Conservation (phyloP, 2,329 filamentous ascomycete genomes). For the Colletotrichum graminicola region DNA sequence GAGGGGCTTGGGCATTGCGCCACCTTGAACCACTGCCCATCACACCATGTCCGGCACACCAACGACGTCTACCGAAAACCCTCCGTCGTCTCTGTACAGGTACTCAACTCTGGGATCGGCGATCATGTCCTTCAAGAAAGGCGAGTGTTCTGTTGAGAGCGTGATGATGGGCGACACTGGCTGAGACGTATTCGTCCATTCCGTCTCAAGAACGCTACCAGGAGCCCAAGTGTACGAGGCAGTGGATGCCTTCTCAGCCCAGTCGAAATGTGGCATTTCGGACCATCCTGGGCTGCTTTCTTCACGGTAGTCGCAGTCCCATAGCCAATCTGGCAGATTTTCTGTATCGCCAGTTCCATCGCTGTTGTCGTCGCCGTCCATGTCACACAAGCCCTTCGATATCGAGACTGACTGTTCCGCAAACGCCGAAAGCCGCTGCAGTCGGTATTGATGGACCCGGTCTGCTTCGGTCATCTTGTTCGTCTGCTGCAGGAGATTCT, state of each 20-base stretch:
- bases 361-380: slow-evolving; percentile 30
- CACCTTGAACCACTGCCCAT: neutral
- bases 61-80: neutral
- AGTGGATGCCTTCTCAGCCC: slow-evolving; percentile 20
- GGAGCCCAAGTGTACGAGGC: slow-evolving; percentile 6
- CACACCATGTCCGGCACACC: too few relatives aligned
- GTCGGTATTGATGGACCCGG: slow-evolving; percentile 47
- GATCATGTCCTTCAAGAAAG: neutral
- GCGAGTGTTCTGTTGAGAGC: slow-evolving; percentile 26
- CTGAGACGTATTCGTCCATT: slow-evolving; percentile 34
- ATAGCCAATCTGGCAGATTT: slow-evolving; percentile 41
- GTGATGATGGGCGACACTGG: slow-evolving; percentile 19
- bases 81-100: slow-evolving; percentile 15
- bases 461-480: slow-evolving; percentile 45
- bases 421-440: slow-evolving; percentile 48
- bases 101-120: slow-evolving; percentile 23
- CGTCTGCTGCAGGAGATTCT: slow-evolving; percentile 47
- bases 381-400: slow-evolving; percentile 15
- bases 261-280: slow-evolving; percentile 23
- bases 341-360: slow-evolving; percentile 21
- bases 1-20: neutral
- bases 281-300: slow-evolving; percentile 25
- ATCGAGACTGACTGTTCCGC: slow-evolving; percentile 45
- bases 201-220: neutral
- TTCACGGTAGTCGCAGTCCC: slow-evolving; percentile 33